Evolutionary conservation across 805 yeast genomes (phyloP).

Genomic region (Candida tammaniensis): DNA sequence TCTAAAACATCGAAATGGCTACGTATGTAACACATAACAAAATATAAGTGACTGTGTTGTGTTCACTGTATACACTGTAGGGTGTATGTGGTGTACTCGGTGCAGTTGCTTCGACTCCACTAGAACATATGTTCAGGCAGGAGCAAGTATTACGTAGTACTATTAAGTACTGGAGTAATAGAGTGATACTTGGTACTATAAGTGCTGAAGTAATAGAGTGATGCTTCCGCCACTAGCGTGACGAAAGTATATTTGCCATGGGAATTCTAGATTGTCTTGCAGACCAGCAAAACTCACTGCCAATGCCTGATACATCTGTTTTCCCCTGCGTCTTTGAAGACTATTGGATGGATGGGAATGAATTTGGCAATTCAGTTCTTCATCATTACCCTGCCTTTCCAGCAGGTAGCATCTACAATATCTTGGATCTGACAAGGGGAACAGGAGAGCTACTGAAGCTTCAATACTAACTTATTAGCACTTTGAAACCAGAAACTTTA

Average conservation of each 20-base stretch:
- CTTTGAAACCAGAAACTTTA: slow-evolving; percentile 80
- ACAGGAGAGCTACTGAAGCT: neutral
- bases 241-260: slow-evolving; percentile 28
- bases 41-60: no score
- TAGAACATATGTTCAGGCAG: no score
- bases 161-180: no score
- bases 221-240: no score
- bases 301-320: slow-evolving; percentile 44
- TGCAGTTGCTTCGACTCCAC: no score
- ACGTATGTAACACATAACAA: slow-evolving; percentile 17
- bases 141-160: no score
- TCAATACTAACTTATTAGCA: slow-evolving; percentile 31
- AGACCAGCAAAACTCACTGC: slow-evolving; percentile 32
- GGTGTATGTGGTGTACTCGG: no score
- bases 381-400: slow-evolving; percentile 20
- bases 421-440: slow-evolving; percentile 5
- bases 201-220: no score
- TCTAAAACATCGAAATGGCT: slow-evolving; percentile 12
- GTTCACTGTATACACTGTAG: no score
- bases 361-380: slow-evolving; percentile 40
- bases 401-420: slow-evolving; percentile 18
- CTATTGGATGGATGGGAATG: slow-evolving; percentile 28
- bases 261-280: slow-evolving; percentile 43
- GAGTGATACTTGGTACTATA: no score
- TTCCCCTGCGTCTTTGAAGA: slow-evolving; percentile 34